Conservation (phyloP, 345 rosid species). For the Acer campestre region DNA sequence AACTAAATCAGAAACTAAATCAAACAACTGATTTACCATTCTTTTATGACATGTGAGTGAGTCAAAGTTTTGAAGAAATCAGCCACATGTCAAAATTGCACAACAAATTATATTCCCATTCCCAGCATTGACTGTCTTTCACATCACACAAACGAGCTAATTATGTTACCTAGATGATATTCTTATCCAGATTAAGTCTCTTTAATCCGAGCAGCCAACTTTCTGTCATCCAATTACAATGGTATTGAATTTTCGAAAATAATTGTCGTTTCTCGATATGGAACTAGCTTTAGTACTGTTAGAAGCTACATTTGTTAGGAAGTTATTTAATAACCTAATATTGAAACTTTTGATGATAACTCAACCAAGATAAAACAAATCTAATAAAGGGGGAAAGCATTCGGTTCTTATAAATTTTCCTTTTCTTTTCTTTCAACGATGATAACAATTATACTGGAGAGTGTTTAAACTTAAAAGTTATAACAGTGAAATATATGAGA, state of each 20-base stretch:
- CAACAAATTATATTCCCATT: not conserved
- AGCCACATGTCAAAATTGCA: not conserved
- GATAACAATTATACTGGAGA: not conserved
- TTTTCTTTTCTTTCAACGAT: not conserved
- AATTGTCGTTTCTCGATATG: not conserved
- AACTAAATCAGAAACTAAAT: not conserved
- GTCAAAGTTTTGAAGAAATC: not conserved
- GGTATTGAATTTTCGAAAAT: not conserved
- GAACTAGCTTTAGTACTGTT: not conserved
- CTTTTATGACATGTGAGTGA: not conserved
- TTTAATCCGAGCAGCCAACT: not conserved
- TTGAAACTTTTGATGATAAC: not conserved
- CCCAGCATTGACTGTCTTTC: not conserved
- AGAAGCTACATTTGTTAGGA: not conserved
- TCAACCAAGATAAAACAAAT: not conserved
- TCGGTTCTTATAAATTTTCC: not conserved
- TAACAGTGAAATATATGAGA: not conserved
- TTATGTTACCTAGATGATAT: constrained; percentile 2
- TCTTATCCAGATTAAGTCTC: not conserved
- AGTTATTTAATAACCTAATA: not conserved
- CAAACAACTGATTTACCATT: not conserved
- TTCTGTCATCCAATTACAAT: not conserved
- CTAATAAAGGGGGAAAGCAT: not conserved
- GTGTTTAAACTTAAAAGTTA: not conserved
- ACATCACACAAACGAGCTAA: constrained; percentile 7